Evolutionary conservation across 1,284 basidiomycete species (phyloP).

Genomic region (Schizophyllum amplum): DNA sequence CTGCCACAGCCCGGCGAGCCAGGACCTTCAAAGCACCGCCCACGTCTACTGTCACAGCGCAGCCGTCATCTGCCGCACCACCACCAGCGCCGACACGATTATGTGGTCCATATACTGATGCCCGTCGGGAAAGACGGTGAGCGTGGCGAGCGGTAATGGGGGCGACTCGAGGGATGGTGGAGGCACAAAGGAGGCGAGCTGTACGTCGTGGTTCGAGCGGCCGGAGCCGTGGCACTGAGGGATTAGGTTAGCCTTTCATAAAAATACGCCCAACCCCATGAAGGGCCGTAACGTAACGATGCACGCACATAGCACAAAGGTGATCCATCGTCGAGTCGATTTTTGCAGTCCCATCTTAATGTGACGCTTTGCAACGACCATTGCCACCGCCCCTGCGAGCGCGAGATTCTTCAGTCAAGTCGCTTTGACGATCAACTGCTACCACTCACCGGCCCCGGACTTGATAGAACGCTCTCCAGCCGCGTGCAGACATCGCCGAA

Average conservation of each 20-base stretch:
- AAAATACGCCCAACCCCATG: no score
- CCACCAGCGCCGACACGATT: slow-evolving; percentile 32
- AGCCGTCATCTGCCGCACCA: slow-evolving; percentile 31
- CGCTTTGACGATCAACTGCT: not conserved
- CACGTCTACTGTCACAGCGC: slow-evolving; percentile 15
- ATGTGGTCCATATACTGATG: slow-evolving; percentile 37
- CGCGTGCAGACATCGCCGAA: slow-evolving; percentile 30
- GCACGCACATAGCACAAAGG: slow-evolving; percentile 31
- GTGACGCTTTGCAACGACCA: slow-evolving; percentile 27
- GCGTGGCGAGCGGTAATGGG: slow-evolving; percentile 30
- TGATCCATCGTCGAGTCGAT: slow-evolving; percentile 33
- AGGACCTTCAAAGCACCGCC: not conserved
- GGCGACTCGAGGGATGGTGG: slow-evolving; percentile 34
- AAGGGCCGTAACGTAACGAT: not conserved
- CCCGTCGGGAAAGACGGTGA: slow-evolving; percentile 36
- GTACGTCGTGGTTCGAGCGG: slow-evolving; percentile 16
- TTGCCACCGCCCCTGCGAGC: slow-evolving; percentile 27
- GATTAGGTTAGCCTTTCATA: not conserved
- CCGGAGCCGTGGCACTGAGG: slow-evolving; percentile 21
- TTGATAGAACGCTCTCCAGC: slow-evolving; percentile 28
- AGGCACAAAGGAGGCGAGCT: slow-evolving; percentile 36
- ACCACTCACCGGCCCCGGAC: not conserved
- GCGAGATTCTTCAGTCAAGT: not conserved
- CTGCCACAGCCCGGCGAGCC: no score
- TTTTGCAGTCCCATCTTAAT: slow-evolving; percentile 36